These are phyloP conservation scores for Entomortierella parvispora DNA, from an alignment of 192 early-diverging fungal genomes.

Conservation along the genomic window DNA sequence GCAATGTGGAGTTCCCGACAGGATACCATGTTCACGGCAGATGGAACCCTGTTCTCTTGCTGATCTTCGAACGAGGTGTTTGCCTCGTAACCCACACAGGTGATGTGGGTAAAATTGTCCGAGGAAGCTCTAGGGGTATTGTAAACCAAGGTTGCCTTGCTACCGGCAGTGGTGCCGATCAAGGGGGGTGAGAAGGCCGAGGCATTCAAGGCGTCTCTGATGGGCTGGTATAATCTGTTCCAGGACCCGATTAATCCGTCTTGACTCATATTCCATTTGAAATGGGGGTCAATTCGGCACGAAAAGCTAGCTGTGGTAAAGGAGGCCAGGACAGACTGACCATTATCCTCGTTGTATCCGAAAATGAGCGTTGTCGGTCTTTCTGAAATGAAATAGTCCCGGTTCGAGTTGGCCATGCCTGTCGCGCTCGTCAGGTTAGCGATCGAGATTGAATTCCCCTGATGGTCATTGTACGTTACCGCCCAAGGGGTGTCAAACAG, in stretches of 20 bases:
- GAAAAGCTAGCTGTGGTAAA: constrained; percentile 15
- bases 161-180: background rate
- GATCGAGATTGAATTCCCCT: constrained; percentile 1
- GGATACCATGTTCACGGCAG: constrained; percentile 8
- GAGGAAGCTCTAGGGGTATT: constrained; percentile 6
- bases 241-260: background rate
- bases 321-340: constrained; percentile 1
- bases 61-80: background rate
- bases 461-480: constrained; percentile 6
- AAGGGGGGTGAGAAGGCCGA: background rate
- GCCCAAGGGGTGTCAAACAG: constrained; percentile 5
- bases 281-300: no score
- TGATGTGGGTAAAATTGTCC: constrained; percentile 11
- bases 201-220: constrained; percentile 5
- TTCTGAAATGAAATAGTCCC: constrained; percentile 2
- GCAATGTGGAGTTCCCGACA: constrained; percentile 15
- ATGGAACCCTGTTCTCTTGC: background rate
- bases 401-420: constrained; percentile 3
- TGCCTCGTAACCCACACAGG: constrained; percentile 2
- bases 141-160: background rate
- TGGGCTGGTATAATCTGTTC: constrained; percentile 1
- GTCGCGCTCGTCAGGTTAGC: constrained; percentile 3
- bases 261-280: background rate
- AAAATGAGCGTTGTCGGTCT: constrained; percentile 2
- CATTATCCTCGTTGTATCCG: constrained; percentile 4